These are phyloP conservation scores for Psidium guajava DNA, from an alignment of 345 rosid genomes.

Conservation along the genomic window DNA sequence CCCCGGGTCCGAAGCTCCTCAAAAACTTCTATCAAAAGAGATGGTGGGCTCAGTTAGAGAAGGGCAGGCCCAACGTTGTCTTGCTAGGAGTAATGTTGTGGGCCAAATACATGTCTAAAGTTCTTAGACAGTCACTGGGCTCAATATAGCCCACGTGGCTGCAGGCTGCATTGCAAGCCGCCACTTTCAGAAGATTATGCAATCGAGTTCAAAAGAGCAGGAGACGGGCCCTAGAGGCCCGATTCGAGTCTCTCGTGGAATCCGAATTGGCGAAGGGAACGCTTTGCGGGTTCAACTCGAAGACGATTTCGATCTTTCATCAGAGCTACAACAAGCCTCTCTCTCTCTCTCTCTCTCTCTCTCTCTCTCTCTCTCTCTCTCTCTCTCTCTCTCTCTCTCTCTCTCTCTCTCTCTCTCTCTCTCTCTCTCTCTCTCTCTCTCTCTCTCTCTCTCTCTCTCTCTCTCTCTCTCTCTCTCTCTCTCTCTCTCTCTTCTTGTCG, in stretches of 20 bases:
- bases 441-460: too few species aligned
- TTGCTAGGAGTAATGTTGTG: neutral
- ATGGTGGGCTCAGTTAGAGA: neutral
- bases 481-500: accelerated
- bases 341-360: too few species aligned
- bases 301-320: neutral
- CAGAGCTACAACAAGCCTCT: neutral
- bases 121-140: neutral
- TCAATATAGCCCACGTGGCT: neutral
- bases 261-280: neutral
- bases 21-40: neutral
- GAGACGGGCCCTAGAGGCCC: neutral
- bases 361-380: accelerated
- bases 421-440: accelerated
- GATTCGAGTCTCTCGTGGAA: neutral
- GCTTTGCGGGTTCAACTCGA: neutral
- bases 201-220: neutral
- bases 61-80: neutral
- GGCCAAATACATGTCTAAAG: neutral
- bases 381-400: too few species aligned
- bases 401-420: neutral
- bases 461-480: too few species aligned
- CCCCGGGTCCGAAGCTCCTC: neutral
- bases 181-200: neutral
- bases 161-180: neutral